Evolutionary conservation across 441 rosid genomes (phyloP), one percentile per base, ranked within the genome.

Genomic region (Bocquillonia castaneifolia): DNA sequence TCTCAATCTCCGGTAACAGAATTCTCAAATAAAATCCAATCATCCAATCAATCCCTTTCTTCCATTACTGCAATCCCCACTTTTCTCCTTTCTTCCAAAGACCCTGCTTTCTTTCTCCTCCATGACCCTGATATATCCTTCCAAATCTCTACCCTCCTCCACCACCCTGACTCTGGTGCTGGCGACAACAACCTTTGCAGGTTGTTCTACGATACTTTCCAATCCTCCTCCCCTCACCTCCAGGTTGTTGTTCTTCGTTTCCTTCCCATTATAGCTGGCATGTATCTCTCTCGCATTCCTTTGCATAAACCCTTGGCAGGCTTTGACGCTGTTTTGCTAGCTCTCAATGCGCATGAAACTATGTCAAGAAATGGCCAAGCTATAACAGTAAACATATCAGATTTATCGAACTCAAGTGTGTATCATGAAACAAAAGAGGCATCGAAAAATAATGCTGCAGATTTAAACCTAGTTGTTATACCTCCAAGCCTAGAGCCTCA

Each of bases 191-290:
- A 82, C 69, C 91, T 91, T 64, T 93, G 96, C 68, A 88, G 94
- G 5, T 91, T 97, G 98, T 88, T 93, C 45, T 93, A 93, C 74
- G 96, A 93, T 63, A 85, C 97, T 5, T 91, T 93, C 73, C 91
- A 89, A 61, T 79, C 91, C 68, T 6, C 78, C 14, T 83, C 84
- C 31, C 81, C 90, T 0, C 66, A 80, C 3, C 89, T 90, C 51
- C 96, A 86, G 59, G 86, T 89, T 62, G 84, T 86, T n/a, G 90
- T 91, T 77, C 85, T 85, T 64, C 90, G 90, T 18, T 85, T 79
- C 84, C 82, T 89, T 36, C 97, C 97, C 45, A 44, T 77, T 25
- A 73, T 93, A 63, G 83, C 88, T 17, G 90, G 88, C 2, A 72
- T 84, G 39, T 93, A 93, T 81, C 92, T 93, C 77, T 81, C 90